A percentile compares a stretch with the other conserved stretches of the same genome.
Conservation (phyloP, 1,139 yeast species). For the Scheffersomyces illinoinensis region DNA sequence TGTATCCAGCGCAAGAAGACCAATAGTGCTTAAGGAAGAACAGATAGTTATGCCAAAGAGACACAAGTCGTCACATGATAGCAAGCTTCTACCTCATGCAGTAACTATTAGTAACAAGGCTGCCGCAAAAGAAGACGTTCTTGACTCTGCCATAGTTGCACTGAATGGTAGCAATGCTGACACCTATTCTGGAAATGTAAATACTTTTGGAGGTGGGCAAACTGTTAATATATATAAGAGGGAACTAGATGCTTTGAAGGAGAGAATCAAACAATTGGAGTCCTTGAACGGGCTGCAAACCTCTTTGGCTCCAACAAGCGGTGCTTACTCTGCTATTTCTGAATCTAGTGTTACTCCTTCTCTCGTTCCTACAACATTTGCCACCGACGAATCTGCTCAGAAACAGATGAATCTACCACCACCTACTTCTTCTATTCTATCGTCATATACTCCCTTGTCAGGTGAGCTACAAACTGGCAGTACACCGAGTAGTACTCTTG, state of each 20-base stretch:
- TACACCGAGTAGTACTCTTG: background rate
- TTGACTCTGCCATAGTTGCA: background rate
- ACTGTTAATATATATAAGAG: background rate
- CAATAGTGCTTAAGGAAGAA: conserved; percentile 3
- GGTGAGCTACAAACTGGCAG: background rate
- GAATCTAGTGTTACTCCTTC: background rate
- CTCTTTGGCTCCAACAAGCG: background rate
- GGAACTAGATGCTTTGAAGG: conserved; percentile 3
- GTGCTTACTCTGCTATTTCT: background rate
- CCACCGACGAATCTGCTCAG: background rate
- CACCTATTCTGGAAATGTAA: background rate
- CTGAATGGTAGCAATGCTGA: background rate
- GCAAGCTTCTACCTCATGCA: background rate
- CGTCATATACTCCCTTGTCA: background rate
- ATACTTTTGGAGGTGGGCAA: background rate
- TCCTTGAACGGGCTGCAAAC: background rate
- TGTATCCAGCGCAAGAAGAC: conserved; percentile 11
- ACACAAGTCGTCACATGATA: background rate
- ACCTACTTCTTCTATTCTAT: background rate
- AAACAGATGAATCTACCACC: background rate
- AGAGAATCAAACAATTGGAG: conserved; percentile 3
- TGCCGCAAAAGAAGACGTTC: background rate
- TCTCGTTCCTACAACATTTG: background rate
- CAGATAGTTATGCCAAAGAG: background rate
- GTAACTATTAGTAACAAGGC: background rate